Evolutionary conservation across 2,329 filamentous ascomycete species (phyloP), one percentile per base, ranked within the genome.

Genomic region (Pyrenophora graminea): DNA sequence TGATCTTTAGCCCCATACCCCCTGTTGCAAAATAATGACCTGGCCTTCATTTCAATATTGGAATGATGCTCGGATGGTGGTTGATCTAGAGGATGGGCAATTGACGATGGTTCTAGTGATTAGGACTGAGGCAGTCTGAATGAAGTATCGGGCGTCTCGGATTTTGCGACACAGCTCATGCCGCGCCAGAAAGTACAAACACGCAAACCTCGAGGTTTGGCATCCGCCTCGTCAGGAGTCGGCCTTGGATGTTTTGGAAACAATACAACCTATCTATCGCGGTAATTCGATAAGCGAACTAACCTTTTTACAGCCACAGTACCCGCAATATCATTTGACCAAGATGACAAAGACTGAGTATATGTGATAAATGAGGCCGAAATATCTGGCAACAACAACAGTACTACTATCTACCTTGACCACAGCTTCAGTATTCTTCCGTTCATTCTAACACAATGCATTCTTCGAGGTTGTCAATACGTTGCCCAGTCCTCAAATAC

Each of bases 171-270:
- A 44, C 46, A 17, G 36, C 2, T 44, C 27, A 37, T 44, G 34
- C 39, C 38, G 34, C 46, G 17, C 36, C 32, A 32, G 44, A 27
- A 15, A 5, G 38, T 45, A 4, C 46, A 43, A 44, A 47, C 45
- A 23, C 27, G 9, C 27, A 33, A 49, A 23, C 33, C 34, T 10
- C 33, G 31, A 4, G 25, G 39, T 19, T 39, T 17, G 4, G 33
- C 23, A 33, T 39, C 39, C 46, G 33, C 38, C 21, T 32, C 15
- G 25, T 21, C 40, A 25, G 44, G 13, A 23, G 33, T 17, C 10
- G 17, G 25, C 37, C 42, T 2, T 45, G 15, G 32, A 37, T 5
- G 42, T 27, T 31, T 45, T 12, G 2, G 23, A 38, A 12, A 7
- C 3, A 23, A n/a, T 9, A 4, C 21, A 19, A 45, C 33, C 42